Base-by-base conservation (phyloP, 108 stramenopile genomes). In the Hondaea fermentalgiana region DNA sequence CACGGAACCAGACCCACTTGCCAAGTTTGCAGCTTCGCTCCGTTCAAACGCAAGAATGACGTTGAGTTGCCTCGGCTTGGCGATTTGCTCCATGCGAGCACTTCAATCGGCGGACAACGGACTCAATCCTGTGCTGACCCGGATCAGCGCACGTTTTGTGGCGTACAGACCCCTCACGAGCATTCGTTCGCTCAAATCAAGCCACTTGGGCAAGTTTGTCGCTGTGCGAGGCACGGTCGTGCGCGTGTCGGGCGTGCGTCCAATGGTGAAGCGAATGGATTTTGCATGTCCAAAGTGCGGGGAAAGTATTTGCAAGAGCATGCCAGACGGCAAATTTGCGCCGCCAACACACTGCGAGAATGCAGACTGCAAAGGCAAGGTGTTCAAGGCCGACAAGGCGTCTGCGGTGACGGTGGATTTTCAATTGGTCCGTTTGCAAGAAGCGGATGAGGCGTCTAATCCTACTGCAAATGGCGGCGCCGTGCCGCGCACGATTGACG, bases 401-500 rank as follows among this genome's bases (percentile, higher is more conserved):
- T 94, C 96, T 72, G 96, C 97, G 2, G 94, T 93, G 21, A 97
- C 97, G 89, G 95, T 94, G 88, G 97, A 98, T 91, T 93, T 95
- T 8, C 98, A 98, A 93, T 94, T 96, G 90, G 91, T 98, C 72
- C 93, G 93, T 89, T 92, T 98, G 89, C 98, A 98, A 89, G 96
- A 98, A 93, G 91, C 94, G 14, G 94, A 96, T 76, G 97, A 97
- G 72, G 97, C 90, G 1, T 2, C 49, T 12, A 83, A 83, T 23
- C 3, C 49, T 53, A 45, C 49, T 83, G 35, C 35, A 35, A 69
- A 42, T 23, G 25, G 35, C 10, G 76, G 76, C 28, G 45, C 76
- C 6, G 95, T 96, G 5, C 97, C 96, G 0, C 95, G 97, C 58
- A 95, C 96, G 72, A 92, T 98, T 60, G 95, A 96, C 87, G 96